A percentile compares a stretch with the other conserved stretches of the same genome.
Evolutionary conservation across 2,329 filamentous ascomycete genomes (phyloP).

Genomic region (Trichoderma asperellum): DNA sequence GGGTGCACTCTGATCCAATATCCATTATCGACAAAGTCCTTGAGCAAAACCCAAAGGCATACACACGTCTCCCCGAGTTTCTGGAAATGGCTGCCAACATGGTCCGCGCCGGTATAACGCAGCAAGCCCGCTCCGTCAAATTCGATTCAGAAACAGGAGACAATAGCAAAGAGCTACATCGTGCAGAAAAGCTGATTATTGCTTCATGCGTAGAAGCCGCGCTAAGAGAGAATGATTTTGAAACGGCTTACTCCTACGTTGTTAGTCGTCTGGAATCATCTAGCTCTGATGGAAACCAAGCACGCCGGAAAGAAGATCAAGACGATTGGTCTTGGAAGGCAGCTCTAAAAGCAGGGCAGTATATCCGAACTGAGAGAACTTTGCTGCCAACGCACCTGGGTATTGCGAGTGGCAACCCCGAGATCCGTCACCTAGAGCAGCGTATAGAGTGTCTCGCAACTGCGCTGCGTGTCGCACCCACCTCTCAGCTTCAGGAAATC

Average conservation of each 20-base stretch:
- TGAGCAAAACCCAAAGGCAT: slow-evolving; percentile 74
- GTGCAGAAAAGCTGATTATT: slow-evolving; percentile 68
- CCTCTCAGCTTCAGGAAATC: slow-evolving; percentile 72
- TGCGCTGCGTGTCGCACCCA: slow-evolving; percentile 73
- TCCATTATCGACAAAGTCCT: slow-evolving; percentile 73
- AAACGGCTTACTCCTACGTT: slow-evolving; percentile 84
- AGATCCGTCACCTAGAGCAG: slow-evolving; percentile 76
- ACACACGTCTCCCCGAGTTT: slow-evolving; percentile 75
- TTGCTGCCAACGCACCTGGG: slow-evolving; percentile 62
- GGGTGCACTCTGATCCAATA: slow-evolving; percentile 76
- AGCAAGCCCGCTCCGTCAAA: slow-evolving; percentile 25
- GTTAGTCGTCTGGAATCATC: slow-evolving; percentile 64
- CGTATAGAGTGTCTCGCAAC: slow-evolving; percentile 79
- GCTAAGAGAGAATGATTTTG: slow-evolving; percentile 76
- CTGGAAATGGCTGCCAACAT: slow-evolving; percentile 70
- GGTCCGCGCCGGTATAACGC: slow-evolving; percentile 59
- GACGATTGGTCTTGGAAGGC: slow-evolving; percentile 80
- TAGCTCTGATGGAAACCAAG: slow-evolving; percentile 9
- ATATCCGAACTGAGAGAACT: slow-evolving; percentile 61
- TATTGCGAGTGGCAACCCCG: slow-evolving; percentile 60
- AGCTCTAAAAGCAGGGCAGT: slow-evolving; percentile 76
- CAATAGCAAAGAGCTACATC: slow-evolving; percentile 39
- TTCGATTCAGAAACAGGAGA: slow-evolving; percentile 30
- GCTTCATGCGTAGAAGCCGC: slow-evolving; percentile 82
- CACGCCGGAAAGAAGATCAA: slow-evolving; percentile 30